Conservation (phyloP, 352 stramenopile species). For the Elongisporangium anandrum region DNA sequence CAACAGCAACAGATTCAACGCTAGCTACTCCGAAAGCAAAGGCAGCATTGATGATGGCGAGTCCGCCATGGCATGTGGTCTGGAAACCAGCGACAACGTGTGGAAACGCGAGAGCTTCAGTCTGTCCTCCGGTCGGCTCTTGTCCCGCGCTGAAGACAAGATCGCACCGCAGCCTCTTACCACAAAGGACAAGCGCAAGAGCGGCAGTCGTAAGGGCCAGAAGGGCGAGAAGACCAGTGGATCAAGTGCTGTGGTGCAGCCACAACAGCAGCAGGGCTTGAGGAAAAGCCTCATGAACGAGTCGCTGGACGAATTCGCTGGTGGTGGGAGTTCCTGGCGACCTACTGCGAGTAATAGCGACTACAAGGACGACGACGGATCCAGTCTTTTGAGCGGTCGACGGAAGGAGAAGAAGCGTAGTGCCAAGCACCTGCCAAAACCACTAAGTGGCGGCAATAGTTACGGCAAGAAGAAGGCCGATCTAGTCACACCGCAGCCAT, state of each 20-base stretch:
- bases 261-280: constrained; percentile 28
- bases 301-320: constrained; percentile 19
- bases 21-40: not conserved
- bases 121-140: constrained; percentile 18
- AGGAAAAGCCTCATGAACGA: constrained; percentile 22
- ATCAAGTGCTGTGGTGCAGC: constrained; percentile 1
- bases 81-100: not conserved
- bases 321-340: constrained; percentile 6
- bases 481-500: constrained; percentile 5
- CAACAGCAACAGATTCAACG: not conserved
- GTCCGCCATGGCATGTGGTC: not conserved
- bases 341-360: constrained; percentile 5
- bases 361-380: constrained; percentile 34
- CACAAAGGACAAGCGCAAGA: constrained; percentile 36
- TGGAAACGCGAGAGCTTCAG: not conserved
- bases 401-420: constrained; percentile 34
- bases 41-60: not conserved
- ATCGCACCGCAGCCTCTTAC: constrained; percentile 2
- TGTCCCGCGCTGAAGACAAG: constrained; percentile 32
- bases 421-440: constrained; percentile 36
- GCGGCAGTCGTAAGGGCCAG: constrained; percentile 26
- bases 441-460: constrained; percentile 15
- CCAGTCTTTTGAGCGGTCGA: constrained; percentile 16
- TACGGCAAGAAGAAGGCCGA: constrained; percentile 27
- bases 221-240: constrained; percentile 23